Evolutionary conservation across 257 asterid species (phyloP), one percentile per base, ranked within the genome.

Genomic region (Craterostigma plantagineum): DNA sequence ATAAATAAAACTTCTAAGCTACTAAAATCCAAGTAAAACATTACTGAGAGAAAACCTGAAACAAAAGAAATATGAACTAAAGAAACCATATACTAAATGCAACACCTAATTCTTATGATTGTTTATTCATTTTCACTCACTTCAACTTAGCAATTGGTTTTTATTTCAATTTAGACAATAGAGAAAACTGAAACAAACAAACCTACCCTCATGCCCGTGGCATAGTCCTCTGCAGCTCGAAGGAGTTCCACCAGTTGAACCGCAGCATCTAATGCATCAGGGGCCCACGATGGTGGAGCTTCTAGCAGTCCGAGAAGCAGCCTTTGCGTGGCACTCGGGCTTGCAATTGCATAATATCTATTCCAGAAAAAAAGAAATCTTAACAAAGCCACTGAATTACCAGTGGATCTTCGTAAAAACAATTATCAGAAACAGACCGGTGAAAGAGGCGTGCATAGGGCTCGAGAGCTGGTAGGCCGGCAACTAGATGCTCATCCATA

Each of bases 211-310:
- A 79, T 75, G 51, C 87, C 86, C 33, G 93, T 50, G 59, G 95
- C 91, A 67, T 83, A 90, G 64, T 83, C 98, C 62, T 90, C 98
- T 42, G 98, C 98, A 44, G 98, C 98, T 55, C 94, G 85, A 47
- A 90, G 90, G 45, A 90, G 92, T 69, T 90, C 98, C 70, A 90
- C 98, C 38, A 90, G 73, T 59, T 90, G 98, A 38, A 90, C 95
- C 62, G 98, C 83, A 68, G 98, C 98, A 66, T 90, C 94, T 52
- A 90, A 93, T 45, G 98, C 98, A 68, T 90, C 98, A 11, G 98
- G 98, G 49, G 98, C 98, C 98, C 95, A 83, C 14, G 98, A 90
- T 16, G 98, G 95, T 16, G 98, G 95, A 54, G 98, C 98, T 67
- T 90, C 98, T 57, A 90, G 65, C 46, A 90, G 83, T 60, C 98